phyloP scores from a whole-genome alignment of 2,329 filamentous ascomycete species.

The Arthroderma sp. region DNA sequence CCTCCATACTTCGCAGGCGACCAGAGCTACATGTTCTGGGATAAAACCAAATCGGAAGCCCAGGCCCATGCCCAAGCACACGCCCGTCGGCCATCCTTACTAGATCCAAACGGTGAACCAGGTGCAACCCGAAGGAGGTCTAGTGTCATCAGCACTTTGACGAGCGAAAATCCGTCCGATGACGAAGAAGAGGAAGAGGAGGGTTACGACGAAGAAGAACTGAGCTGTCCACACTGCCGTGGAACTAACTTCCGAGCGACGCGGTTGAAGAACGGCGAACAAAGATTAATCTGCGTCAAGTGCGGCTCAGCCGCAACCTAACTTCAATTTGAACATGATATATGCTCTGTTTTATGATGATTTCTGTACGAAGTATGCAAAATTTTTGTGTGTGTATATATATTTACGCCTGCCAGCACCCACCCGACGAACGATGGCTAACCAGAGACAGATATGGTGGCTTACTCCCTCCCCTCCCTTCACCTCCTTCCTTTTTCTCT shows the following conservation, averaged over 20 bases:
- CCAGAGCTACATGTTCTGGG: conserved; percentile 43
- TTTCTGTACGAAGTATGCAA: too few relatives aligned
- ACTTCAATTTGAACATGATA: neutral
- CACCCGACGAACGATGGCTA: too few relatives aligned
- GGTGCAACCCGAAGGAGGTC: conserved; percentile 13
- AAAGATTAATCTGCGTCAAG: conserved; percentile 48
- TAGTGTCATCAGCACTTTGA: conserved; percentile 1
- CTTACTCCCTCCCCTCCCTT: too few relatives aligned
- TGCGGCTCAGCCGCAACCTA: conserved; percentile 24
- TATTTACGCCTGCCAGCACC: too few relatives aligned
- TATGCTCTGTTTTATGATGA: too few relatives aligned
- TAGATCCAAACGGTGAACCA: conserved; percentile 2
- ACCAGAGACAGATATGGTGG: too few relatives aligned
- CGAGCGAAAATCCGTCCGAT: conserved; percentile 10
- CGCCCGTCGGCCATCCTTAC: neutral
- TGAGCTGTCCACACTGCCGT: conserved; percentile 47
- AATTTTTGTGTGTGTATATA: too few relatives aligned
- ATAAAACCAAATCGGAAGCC: conserved; percentile 29
- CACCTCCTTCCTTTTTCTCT: too few relatives aligned
- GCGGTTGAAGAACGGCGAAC: conserved; percentile 39
- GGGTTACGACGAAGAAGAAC: conserved; percentile 40
- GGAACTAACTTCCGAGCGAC: conserved; percentile 50
- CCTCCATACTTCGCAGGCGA: conserved; percentile 39
- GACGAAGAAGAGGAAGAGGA: conserved; percentile 36
- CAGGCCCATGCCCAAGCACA: conserved; percentile 19